Evolutionary conservation across 2,329 filamentous ascomycete genomes (phyloP).

Genomic region (Diaporthe sp.): DNA sequence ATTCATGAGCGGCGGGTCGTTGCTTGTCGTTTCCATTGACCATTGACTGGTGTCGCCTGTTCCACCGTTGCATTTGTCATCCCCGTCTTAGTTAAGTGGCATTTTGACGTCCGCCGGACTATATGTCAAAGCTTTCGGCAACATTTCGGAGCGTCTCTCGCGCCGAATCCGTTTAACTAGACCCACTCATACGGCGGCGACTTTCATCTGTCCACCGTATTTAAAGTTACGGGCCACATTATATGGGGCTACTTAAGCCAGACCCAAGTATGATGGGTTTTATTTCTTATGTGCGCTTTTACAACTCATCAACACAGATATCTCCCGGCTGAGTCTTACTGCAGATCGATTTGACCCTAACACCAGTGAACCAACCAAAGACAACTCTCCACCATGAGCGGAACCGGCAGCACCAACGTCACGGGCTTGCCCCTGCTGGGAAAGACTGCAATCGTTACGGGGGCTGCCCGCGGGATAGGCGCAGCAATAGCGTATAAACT

Average conservation of each 20-base stretch:
- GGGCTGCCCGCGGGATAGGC: constrained; percentile 46
- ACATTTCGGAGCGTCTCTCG: too few species aligned
- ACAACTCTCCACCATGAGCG: background rate
- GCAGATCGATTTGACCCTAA: background rate
- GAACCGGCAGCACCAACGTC: background rate
- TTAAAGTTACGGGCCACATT: too few species aligned
- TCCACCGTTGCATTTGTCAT: too few species aligned
- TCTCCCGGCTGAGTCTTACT: background rate
- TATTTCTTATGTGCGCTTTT: background rate
- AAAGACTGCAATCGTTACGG: constrained; percentile 55
- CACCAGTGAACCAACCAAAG: background rate
- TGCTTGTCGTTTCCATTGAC: too few species aligned
- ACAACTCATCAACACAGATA: background rate
- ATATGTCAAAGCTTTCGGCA: too few species aligned
- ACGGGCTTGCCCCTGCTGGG: constrained; percentile 41
- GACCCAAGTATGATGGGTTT: background rate
- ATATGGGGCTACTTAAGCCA: background rate
- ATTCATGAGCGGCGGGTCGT: too few species aligned
- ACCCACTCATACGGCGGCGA: too few species aligned
- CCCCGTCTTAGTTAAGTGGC: too few species aligned
- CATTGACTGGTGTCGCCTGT: too few species aligned
- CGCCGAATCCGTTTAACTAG: too few species aligned
- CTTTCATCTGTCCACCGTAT: too few species aligned
- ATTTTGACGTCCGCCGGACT: too few species aligned
- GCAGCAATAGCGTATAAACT: constrained; percentile 51